Base-by-base conservation (phyloP, 1,139 yeast species). In the Candida anutae region DNA sequence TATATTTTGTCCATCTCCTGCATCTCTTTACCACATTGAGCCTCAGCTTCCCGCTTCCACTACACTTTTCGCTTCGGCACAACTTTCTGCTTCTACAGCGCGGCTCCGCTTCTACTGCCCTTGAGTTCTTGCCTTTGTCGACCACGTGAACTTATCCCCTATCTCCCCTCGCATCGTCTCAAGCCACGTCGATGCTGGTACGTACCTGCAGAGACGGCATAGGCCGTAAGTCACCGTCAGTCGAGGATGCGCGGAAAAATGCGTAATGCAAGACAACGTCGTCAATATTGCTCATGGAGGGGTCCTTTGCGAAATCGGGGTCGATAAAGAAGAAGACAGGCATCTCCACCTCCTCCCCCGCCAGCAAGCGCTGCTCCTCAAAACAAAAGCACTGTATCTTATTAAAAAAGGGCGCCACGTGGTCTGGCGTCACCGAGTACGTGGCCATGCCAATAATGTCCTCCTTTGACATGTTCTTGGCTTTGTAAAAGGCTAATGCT, bases 281-380 rank as follows among this genome's bases (percentile, higher is more conserved):
- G 45, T 87, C 93, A 26, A 88, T 78, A 46, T 84, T 81, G 52
- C 93, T 74, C 93, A 90, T 84, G 24, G 77, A 69, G 6, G 98
- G 97, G 50, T 93, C 99, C 37, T 80, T 79, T 25, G 94, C 94
- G 55, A 84, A 90, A 41, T 93, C 98, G 0, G 99, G 99, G 50
- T 93, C 99, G 31, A 93, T 83, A 55, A 93, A 93, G 70, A 93
- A 93, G 60, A 93, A 93, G 12, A 90, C 88, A 0, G 99, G 99
- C 98, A 93, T 90, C 49, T 93, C 99, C 11, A 93, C 95, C 52
- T 90, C 97, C 58, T 93, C 99, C 5, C 97, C 97, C 2, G 96
- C 95, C 32, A 79, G 71, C 39, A 90, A 64, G 52, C 85, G 71
- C 55, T 90, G 99, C 51, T 90, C 98, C 58, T 90, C 99, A 50